Percentiles rank a stretch among this genome's conserved stretches.
These are phyloP conservation scores for Macrotyloma uniflorum DNA, from an alignment of 306 rosid species.

Conservation along the genomic window DNA sequence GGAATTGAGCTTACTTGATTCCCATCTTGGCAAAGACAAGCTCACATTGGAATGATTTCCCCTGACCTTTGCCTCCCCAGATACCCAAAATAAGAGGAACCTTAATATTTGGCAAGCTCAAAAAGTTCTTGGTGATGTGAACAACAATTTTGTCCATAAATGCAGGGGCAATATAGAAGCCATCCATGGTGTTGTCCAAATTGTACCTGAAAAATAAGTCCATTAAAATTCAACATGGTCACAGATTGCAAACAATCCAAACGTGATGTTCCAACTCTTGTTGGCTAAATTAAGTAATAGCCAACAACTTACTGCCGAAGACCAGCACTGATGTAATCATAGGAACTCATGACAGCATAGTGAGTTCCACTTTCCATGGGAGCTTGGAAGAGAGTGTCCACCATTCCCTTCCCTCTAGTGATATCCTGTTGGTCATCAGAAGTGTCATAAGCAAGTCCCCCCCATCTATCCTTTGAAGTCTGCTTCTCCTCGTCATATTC, in stretches of 20 bases:
- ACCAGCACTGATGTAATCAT: conserved; percentile 72
- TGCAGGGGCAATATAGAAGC: conserved; percentile 83
- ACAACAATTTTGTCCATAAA: conserved; percentile 85
- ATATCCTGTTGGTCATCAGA: conserved; percentile 95
- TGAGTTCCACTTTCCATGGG: conserved; percentile 74
- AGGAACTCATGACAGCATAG: conserved; percentile 77
- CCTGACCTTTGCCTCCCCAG: conserved; percentile 99
- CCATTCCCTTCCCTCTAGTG: conserved; percentile 88
- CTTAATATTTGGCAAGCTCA: conserved; percentile 77
- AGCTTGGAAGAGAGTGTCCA: conserved; percentile 78
- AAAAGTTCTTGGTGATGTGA: conserved; percentile 81
- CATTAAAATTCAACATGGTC: not conserved
- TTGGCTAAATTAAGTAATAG: not conserved
- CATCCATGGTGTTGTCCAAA: conserved; percentile 73
- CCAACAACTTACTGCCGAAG: conserved; percentile 69
- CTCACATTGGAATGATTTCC: conserved; percentile 90
- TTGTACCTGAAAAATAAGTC: conserved; percentile 47
- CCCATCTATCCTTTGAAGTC: conserved; percentile 74
- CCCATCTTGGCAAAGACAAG: conserved; percentile 97
- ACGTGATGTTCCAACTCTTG: not conserved
- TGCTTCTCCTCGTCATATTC: conserved; percentile 65
- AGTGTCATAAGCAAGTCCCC: conserved; percentile 70
- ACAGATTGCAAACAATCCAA: not conserved
- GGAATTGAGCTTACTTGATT: conserved; percentile 70
- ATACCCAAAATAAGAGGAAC: conserved; percentile 91